Conservation (phyloP, 176 grass and related monocot genomes). For the Musa itinerans region DNA sequence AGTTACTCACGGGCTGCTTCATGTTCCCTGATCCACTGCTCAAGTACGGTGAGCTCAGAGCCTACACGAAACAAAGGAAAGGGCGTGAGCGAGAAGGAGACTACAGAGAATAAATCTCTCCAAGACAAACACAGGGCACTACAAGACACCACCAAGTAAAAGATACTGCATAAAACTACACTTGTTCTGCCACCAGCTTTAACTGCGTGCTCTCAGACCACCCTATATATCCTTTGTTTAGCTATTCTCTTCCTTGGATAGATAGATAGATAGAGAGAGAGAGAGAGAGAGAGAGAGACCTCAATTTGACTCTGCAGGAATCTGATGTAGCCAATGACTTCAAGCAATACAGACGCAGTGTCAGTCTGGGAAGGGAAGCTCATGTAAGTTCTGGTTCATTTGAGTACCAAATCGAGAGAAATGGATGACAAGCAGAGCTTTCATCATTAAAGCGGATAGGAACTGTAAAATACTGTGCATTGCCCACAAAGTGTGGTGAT, state of each 20-base stretch:
- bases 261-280: background rate
- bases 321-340: slow-evolving; percentile 12
- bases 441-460: background rate
- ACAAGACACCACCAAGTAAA: slow-evolving; percentile 4
- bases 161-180: slow-evolving; percentile 4
- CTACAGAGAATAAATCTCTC: background rate
- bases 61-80: slow-evolving; percentile 1
- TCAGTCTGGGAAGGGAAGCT: background rate
- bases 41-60: slow-evolving; percentile 10
- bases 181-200: background rate
- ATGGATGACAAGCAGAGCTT: too few relatives aligned
- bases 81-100: background rate
- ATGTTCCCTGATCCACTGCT: background rate
- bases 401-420: too few relatives aligned
- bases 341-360: slow-evolving; percentile 6
- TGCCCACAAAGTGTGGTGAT: background rate
- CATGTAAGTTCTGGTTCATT: too few relatives aligned
- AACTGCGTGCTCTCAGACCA: background rate
- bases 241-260: background rate
- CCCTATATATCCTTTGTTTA: too few relatives aligned
- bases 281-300: background rate
- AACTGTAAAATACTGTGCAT: background rate
- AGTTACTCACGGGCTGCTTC: background rate
- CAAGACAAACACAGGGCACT: background rate
- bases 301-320: slow-evolving; percentile 9